phyloP scores from a whole-genome alignment of 192 early-diverging fungal genomes.

The Coemansia asiatica region DNA sequence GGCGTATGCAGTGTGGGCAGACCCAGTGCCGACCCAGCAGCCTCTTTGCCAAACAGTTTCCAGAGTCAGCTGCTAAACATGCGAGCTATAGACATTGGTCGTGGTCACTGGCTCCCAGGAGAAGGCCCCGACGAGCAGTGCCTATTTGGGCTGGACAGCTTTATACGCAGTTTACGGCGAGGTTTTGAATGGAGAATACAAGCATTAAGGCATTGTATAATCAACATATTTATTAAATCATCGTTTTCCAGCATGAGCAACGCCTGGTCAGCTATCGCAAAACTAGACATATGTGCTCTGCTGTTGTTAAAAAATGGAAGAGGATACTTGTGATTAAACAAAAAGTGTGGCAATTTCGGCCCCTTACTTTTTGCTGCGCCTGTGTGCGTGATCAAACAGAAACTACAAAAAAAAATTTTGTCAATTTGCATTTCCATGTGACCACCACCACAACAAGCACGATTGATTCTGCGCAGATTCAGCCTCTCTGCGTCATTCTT shows the following conservation, averaged over 20 bases:
- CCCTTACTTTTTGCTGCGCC: neutral
- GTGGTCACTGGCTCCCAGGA: slow-evolving; percentile 67
- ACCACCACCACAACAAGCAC: no score
- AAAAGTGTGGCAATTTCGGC: neutral
- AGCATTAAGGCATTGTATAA: neutral
- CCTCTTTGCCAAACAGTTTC: neutral
- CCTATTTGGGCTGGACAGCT: slow-evolving; percentile 64
- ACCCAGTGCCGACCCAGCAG: slow-evolving; percentile 5
- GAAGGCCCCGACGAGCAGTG: slow-evolving; percentile 68
- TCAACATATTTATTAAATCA: neutral
- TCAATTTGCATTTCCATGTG: neutral
- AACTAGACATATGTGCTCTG: neutral
- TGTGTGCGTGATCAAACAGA: neutral
- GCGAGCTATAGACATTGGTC: slow-evolving; percentile 88
- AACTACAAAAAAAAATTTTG: neutral
- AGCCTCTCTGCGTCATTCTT: slow-evolving; percentile 1
- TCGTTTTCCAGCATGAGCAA: no score
- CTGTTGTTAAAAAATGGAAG: no score
- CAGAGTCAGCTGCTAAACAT: slow-evolving; percentile 57
- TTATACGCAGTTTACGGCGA: slow-evolving; percentile 59
- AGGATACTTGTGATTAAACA: no score
- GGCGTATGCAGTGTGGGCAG: slow-evolving; percentile 20
- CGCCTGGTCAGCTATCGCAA: neutral
- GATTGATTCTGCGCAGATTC: neutral
- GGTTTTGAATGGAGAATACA: slow-evolving; percentile 3